A percentile compares a stretch with the other conserved stretches of the same genome.
These are phyloP conservation scores for Scenedesmus sp. DNA, from an alignment of 163 green algal genomes.

Conservation along the genomic window DNA sequence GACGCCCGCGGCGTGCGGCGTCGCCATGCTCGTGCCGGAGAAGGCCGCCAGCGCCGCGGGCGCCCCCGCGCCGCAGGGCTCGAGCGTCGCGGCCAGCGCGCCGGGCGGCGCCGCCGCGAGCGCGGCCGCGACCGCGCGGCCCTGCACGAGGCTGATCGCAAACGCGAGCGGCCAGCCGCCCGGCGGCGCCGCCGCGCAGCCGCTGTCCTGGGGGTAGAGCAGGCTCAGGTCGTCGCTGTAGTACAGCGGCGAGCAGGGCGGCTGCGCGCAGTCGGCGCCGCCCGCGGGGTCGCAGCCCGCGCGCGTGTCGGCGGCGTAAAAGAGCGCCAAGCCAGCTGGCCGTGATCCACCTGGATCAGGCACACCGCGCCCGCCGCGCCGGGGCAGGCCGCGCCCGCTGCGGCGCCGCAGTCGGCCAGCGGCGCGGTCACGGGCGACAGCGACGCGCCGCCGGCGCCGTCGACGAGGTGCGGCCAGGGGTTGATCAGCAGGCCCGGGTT, in stretches of 20 bases:
- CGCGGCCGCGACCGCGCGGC: too few species aligned
- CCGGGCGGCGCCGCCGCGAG: not conserved
- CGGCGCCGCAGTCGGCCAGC: not conserved
- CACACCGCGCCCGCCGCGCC: slow-evolving; percentile 7
- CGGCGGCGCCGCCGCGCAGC: too few species aligned
- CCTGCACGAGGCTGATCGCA: not conserved
- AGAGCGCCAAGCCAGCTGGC: not conserved
- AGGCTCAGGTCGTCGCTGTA: too few species aligned
- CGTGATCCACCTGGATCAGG: not conserved
- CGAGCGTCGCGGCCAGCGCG: not conserved
- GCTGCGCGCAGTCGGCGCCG: too few species aligned
- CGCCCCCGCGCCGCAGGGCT: too few species aligned
- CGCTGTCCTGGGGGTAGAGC: too few species aligned
- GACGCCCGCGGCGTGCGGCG: slow-evolving; percentile 9
- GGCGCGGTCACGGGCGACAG: not conserved
- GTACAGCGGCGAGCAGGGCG: too few species aligned
- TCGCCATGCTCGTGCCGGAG: not conserved
- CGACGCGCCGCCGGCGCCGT: not conserved
- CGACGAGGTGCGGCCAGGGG: not conserved
- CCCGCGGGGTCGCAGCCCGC: too few species aligned
- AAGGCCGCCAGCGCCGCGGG: too few species aligned
- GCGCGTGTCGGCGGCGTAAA: too few species aligned
- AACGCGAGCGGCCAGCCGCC: too few species aligned
- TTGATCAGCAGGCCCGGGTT: not conserved
- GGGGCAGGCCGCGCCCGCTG: not conserved